Base-by-base conservation (phyloP, 2,329 filamentous ascomycete genomes). In the Paracoccidioides lutzii region DNA sequence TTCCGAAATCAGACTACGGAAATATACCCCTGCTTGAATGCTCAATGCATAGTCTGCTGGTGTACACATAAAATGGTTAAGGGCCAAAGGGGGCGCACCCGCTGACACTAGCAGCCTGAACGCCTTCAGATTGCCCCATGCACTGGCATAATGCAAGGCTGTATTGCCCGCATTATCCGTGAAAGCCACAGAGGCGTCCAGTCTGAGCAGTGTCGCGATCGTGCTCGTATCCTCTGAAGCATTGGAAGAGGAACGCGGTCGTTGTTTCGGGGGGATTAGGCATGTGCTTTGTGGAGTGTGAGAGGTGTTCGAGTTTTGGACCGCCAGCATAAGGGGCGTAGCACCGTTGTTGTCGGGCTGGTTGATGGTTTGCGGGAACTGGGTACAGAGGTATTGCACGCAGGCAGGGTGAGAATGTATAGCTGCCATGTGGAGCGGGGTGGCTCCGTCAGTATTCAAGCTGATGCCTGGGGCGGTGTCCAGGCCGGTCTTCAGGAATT, bases 1-100 rank as follows among this genome's bases (percentile, higher is more conserved):
- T 63, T 93, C 88, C 0, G 78, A 78, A 4, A 93, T 82, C 54
- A 95, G 71, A 12, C 81, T 82, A 71, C 87, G 88, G 59, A 93
- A 83, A 66, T 94, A 93, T 0, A 90, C 85, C 70, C 94, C 88
- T 1, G 88, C 87, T 66, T 89, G 85, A 6, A 89, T 84, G 0
- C 87, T 91, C 12, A 87, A 82, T 59, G 84, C 88, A 69, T 95
- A 95, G 15, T 84, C 82, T n/a, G 90, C 78, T 0, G 90, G 85
- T 1, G 84, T 90, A 87, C 89, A 94, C 65, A 81, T 84, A 76
- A 84, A 88, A 2, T 82, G 74, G 66, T 95, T 95, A 61, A 78
- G 78, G 55, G 81, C 81, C 55, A 85, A 77, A 0, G 87, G 81
- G 62, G 90, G 84, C 0, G 89, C 88, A 9, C 89, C 89, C 0